Evolutionary conservation across 129 eudicot species (phyloP), one percentile per base, ranked within the genome.

Genomic region (Gnaphalium uliginosum): DNA sequence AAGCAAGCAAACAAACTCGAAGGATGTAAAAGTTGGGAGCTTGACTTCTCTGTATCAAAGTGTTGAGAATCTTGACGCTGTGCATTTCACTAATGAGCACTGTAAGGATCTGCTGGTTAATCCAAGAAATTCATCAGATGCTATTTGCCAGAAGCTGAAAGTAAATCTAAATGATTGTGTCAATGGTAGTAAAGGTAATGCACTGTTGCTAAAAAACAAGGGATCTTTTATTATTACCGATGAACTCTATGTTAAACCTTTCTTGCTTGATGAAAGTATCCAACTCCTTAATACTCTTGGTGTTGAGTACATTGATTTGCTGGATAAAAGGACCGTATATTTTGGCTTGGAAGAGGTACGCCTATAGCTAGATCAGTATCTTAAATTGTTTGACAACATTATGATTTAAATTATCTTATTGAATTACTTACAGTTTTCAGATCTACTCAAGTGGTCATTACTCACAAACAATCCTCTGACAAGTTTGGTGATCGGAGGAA

Each of bases 401-500:
- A 32, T 32, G 6, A 32, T 32, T 32, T 32, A 2, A 78, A 66
- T 76, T 23, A 35, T 11, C 75, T 64, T 30, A 30, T 30, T 30
- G 33, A 30, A 77, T 22, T 83, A 75, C 61, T 70, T 35, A 35
- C 84, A 83, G 87, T 76, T 84, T 14, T 74, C 74, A 15, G 32
- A 73, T 30, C 71, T 79, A 9, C 64, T 79, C 24, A 80, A 79
- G 68, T 65, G 71, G 74, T 76, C 87, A 72, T 5, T 83, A 11
- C 41, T 66, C 50, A 62, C 81, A 17, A 56, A 75, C 57, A 63
- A 59, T 63, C 83, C 81, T 64, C 46, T 83, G 23, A 84, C 84
- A 48, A 81, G 80, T 66, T 4, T 80, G 19, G 71, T 83, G 22
- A 18, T 73, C 4, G 41, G 53, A 15, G 64, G 24, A 79, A 68